phyloP scores from a whole-genome alignment of 2,329 filamentous ascomycete species.

The Microascus cirrosus region DNA sequence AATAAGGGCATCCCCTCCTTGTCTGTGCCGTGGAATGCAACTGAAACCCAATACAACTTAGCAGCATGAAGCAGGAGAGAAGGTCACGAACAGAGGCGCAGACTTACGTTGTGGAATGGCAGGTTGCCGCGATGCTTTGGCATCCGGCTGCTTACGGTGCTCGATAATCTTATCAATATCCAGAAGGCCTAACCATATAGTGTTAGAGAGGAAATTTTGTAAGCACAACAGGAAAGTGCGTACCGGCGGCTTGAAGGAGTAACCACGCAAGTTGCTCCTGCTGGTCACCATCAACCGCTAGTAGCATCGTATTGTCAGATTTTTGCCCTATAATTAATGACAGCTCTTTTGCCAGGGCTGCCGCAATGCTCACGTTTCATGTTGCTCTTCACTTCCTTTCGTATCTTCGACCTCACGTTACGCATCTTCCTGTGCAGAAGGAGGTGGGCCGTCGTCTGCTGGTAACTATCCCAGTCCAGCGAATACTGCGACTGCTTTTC shows the following conservation, averaged over 20 bases:
- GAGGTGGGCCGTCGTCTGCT: not conserved
- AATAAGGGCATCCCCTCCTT: slow-evolving; percentile 9
- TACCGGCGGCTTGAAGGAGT: slow-evolving; percentile 15
- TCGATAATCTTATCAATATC: slow-evolving; percentile 27
- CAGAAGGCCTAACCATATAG: slow-evolving; percentile 14
- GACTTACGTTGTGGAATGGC: slow-evolving; percentile 11
- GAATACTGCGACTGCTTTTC: not conserved
- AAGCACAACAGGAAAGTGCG: not conserved
- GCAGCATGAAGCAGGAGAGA: too few relatives aligned
- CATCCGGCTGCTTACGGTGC: slow-evolving; percentile 14
- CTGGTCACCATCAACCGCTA: slow-evolving; percentile 4
- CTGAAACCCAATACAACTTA: not conserved
- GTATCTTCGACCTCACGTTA: slow-evolving; percentile 9
- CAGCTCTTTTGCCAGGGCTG: not conserved
- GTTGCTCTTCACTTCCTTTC: slow-evolving; percentile 12
- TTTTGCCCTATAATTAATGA: not conserved
- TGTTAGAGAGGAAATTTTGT: not conserved
- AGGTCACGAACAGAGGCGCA: not conserved
- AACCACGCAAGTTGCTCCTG: slow-evolving; percentile 13
- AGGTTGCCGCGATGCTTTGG: slow-evolving; percentile 14
- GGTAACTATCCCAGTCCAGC: not conserved
- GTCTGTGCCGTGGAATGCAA: slow-evolving; percentile 10
- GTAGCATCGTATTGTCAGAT: not conserved
- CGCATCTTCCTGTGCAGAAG: not conserved
- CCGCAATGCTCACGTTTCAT: slow-evolving; percentile 11